Evolutionary conservation across 2,329 filamentous ascomycete species (phyloP).

Genomic region (Pseudogymnoascus sp.): DNA sequence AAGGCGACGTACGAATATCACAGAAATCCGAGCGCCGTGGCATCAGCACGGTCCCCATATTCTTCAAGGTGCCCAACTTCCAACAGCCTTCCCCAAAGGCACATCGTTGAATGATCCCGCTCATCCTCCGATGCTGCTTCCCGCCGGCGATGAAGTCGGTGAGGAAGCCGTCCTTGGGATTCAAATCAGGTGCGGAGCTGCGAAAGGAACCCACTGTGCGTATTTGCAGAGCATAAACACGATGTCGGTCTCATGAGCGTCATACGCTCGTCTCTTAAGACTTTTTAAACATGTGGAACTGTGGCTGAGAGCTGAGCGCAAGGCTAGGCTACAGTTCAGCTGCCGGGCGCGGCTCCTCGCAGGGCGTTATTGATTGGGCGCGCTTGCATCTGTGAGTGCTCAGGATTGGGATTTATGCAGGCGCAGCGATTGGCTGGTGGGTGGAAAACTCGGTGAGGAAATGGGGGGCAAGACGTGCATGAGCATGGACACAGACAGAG

Average conservation of each 20-base stretch:
- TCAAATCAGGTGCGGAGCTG: neutral
- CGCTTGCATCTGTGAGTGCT: neutral
- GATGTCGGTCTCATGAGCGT: neutral
- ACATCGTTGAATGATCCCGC: neutral
- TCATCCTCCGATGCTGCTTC: neutral
- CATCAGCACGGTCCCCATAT: neutral
- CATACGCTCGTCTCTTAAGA: neutral
- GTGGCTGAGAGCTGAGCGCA: neutral
- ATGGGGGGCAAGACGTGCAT: neutral
- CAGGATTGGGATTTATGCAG: neutral
- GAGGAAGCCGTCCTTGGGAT: neutral
- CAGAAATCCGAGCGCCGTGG: neutral
- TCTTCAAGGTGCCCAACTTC: neutral
- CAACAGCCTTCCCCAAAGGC: neutral
- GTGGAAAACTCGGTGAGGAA: neutral
- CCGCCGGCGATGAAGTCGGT: neutral
- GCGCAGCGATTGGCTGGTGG: neutral
- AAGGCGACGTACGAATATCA: neutral
- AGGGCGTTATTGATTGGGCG: constrained; percentile 5
- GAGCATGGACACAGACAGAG: neutral
- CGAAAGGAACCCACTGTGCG: neutral
- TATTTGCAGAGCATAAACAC: neutral
- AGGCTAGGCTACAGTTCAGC: constrained; percentile 4
- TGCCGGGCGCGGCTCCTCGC: neutral
- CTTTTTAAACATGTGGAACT: neutral